These are phyloP conservation scores for Ciborinia camelliae DNA, from an alignment of 2,329 filamentous ascomycete genomes.

Conservation along the genomic window DNA sequence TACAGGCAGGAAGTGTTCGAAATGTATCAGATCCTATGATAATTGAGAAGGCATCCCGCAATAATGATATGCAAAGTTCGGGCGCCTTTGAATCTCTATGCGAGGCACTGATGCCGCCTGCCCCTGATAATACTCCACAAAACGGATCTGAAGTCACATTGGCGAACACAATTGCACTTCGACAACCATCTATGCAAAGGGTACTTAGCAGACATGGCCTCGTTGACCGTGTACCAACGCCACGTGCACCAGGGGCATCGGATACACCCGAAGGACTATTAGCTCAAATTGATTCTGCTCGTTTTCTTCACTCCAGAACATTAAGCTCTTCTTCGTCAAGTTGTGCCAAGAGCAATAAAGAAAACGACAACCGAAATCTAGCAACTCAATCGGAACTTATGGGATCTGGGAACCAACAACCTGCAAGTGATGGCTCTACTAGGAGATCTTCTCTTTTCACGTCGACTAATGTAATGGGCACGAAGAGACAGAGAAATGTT, in stretches of 20 bases:
- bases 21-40: slow-evolving; percentile 35
- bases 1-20: slow-evolving; percentile 38
- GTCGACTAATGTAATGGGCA: slow-evolving; percentile 27
- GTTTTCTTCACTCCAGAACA: slow-evolving; percentile 2
- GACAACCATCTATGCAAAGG: slow-evolving; percentile 4
- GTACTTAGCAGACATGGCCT: background rate
- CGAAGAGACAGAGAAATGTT: slow-evolving; percentile 47
- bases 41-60: slow-evolving; percentile 24
- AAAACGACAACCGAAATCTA: slow-evolving; percentile 8
- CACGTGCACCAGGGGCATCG: background rate
- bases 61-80: slow-evolving; percentile 29
- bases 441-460: slow-evolving; percentile 27
- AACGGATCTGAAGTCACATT: slow-evolving; percentile 19
- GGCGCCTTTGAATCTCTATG: slow-evolving; percentile 35
- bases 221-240: slow-evolving; percentile 1
- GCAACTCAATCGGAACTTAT: background rate
- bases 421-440: slow-evolving; percentile 8
- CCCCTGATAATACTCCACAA: slow-evolving; percentile 32
- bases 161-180: background rate
- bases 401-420: background rate
- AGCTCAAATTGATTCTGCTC: slow-evolving; percentile 12
- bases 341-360: slow-evolving; percentile 2
- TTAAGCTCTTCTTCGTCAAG: slow-evolving; percentile 11
- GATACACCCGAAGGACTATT: slow-evolving; percentile 1
- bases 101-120: slow-evolving; percentile 34